Conservation (phyloP, 768 basidiomycete genomes). For the Mycena pura region DNA sequence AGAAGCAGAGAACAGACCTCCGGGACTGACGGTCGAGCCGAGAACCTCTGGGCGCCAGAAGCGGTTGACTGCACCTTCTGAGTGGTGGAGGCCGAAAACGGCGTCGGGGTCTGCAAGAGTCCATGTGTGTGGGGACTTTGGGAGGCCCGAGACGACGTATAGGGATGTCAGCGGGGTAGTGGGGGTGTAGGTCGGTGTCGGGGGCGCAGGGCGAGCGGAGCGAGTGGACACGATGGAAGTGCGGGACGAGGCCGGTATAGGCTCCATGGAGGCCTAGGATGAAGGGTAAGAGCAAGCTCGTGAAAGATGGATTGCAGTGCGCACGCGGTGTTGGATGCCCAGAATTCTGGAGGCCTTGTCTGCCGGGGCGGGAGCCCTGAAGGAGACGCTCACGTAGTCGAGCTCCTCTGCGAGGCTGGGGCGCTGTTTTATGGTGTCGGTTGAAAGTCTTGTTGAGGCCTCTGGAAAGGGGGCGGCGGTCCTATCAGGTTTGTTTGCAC, state of each 20-base stretch:
- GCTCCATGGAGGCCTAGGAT: conserved; percentile 82
- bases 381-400: conserved; percentile 70
- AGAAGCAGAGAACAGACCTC: conserved; percentile 32
- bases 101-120: conserved; percentile 86
- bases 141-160: conserved; percentile 88
- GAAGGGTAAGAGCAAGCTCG: no score
- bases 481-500: background rate
- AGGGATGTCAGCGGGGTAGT: conserved; percentile 81
- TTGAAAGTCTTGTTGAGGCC: conserved; percentile 34
- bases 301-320: no score
- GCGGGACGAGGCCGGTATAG: conserved; percentile 78
- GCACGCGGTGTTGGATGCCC: conserved; percentile 75
- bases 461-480: conserved; percentile 28
- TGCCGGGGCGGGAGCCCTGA: conserved; percentile 42
- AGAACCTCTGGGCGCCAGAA: conserved; percentile 95
- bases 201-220: conserved; percentile 62
- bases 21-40: conserved; percentile 85
- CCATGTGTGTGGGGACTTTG: conserved; percentile 91
- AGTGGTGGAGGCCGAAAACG: conserved; percentile 80
- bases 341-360: conserved; percentile 84
- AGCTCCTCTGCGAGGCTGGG: conserved; percentile 70
- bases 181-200: conserved; percentile 67
- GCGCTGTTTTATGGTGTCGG: conserved; percentile 40
- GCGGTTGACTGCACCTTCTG: conserved; percentile 83
- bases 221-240: conserved; percentile 81